phyloP scores from a whole-genome alignment of 768 basidiomycete genomes.

The Cystobasidium ongulense region DNA sequence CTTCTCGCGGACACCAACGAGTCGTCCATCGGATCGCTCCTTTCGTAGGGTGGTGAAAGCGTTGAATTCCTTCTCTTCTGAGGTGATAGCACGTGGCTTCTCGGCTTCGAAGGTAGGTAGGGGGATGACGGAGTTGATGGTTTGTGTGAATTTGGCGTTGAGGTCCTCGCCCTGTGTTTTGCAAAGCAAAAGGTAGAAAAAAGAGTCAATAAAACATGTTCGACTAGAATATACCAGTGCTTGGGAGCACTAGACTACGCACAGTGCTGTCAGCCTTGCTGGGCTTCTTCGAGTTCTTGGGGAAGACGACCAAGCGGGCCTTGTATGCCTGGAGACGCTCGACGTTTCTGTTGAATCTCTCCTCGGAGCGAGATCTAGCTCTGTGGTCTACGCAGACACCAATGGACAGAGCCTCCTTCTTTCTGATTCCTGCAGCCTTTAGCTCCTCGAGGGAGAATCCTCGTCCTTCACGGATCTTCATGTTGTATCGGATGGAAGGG shows the following conservation, averaged over 20 bases:
- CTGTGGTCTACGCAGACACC: constrained; percentile 96
- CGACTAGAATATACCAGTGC: neutral
- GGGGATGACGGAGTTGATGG: constrained; percentile 50
- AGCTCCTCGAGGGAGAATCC: constrained; percentile 91
- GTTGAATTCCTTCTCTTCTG: constrained; percentile 76
- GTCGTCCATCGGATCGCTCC: constrained; percentile 69
- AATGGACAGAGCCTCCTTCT: constrained; percentile 82
- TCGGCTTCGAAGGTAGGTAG: constrained; percentile 68
- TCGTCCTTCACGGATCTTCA: constrained; percentile 90
- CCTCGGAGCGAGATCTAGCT: constrained; percentile 89
- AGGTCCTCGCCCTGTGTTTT: constrained; percentile 66
- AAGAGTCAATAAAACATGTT: neutral
- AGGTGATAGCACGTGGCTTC: constrained; percentile 82
- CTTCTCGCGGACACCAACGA: constrained; percentile 78
- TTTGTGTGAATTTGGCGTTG: constrained; percentile 64
- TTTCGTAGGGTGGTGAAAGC: constrained; percentile 82
- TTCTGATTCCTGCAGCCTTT: constrained; percentile 88
- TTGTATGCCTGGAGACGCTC: constrained; percentile 91
- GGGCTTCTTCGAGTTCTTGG: constrained; percentile 73
- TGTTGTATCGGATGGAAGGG: constrained; percentile 96
- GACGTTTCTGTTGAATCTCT: constrained; percentile 91
- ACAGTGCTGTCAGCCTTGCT: constrained; percentile 92
- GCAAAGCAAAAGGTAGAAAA: constrained; percentile 30
- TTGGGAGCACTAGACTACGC: constrained; percentile 44
- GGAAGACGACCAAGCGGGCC: constrained; percentile 86